These are phyloP conservation scores for Trichoderma sp. DNA, from an alignment of 2,329 filamentous ascomycete species.

Conservation along the genomic window DNA sequence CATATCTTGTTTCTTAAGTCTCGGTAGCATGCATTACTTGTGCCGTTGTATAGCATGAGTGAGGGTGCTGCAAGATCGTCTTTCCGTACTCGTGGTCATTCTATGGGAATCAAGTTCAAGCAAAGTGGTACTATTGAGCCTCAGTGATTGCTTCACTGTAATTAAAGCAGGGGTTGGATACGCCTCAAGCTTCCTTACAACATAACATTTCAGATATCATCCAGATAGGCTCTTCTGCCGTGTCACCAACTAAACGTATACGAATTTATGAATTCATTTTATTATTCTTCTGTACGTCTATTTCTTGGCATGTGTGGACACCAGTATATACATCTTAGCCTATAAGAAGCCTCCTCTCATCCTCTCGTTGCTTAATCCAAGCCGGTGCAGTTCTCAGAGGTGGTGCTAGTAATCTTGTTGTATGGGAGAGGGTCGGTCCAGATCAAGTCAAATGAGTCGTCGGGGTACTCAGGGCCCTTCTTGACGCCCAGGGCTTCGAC, in stretches of 20 bases:
- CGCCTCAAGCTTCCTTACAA: background rate
- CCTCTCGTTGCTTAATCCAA: slow-evolving; percentile 37
- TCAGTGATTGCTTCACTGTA: too few relatives aligned
- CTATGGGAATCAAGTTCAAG: background rate
- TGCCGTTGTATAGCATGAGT: background rate
- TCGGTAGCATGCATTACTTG: background rate
- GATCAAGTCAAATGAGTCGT: slow-evolving; percentile 51
- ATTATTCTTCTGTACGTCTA: background rate
- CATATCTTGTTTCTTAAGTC: background rate
- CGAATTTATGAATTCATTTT: background rate
- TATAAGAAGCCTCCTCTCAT: background rate
- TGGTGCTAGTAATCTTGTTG: slow-evolving; percentile 40
- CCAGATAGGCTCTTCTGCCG: background rate
- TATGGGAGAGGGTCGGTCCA: slow-evolving; percentile 56
- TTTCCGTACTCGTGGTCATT: background rate
- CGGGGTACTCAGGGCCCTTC: slow-evolving; percentile 48
- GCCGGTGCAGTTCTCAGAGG: slow-evolving; percentile 53
- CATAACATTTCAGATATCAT: background rate
- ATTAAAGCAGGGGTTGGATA: too few relatives aligned
- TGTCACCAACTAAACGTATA: background rate
- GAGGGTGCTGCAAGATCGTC: background rate
- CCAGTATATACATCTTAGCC: background rate
- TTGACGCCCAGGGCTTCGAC: slow-evolving; percentile 49
- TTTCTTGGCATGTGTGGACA: too few relatives aligned
- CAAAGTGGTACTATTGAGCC: too few relatives aligned